Evolutionary conservation across 2,329 filamentous ascomycete species (phyloP).

Genomic region (Microsporum canis): DNA sequence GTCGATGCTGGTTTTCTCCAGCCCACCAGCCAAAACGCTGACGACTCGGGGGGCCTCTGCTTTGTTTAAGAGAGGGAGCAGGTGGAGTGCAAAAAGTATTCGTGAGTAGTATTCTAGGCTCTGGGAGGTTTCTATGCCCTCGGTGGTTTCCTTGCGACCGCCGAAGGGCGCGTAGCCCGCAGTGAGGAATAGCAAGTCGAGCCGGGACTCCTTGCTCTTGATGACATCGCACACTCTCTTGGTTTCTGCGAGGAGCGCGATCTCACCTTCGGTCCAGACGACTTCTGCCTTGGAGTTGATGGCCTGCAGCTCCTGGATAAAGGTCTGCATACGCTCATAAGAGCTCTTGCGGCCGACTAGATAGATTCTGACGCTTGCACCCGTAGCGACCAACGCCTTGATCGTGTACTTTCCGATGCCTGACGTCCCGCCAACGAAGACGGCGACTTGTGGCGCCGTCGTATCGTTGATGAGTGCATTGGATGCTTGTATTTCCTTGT

Average conservation of each 20-base stretch:
- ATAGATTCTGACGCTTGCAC: constrained; percentile 31
- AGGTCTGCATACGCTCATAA: constrained; percentile 20
- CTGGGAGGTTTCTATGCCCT: constrained; percentile 35
- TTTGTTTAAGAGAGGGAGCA: constrained; percentile 32
- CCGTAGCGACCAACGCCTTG: constrained; percentile 27
- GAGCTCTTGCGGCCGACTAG: constrained; percentile 32
- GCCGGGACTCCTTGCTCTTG: constrained; percentile 22
- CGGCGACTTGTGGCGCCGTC: constrained; percentile 24
- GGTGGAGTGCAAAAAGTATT: constrained; percentile 31
- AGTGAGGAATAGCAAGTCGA: constrained; percentile 38
- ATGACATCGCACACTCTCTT: constrained; percentile 13
- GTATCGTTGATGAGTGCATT: constrained; percentile 33
- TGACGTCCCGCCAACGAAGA: constrained; percentile 39
- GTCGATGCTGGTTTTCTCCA: constrained; percentile 21
- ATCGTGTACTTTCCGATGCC: constrained; percentile 38
- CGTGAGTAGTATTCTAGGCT: constrained; percentile 36
- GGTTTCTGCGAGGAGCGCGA: constrained; percentile 37
- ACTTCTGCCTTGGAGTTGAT: constrained; percentile 33
- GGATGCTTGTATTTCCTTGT: constrained; percentile 27
- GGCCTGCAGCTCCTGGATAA: constrained; percentile 29
- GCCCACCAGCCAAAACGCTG: constrained; percentile 26
- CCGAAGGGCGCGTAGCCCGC: constrained; percentile 37
- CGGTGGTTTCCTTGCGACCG: constrained; percentile 28
- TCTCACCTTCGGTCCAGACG: constrained; percentile 35
- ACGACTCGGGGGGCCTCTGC: constrained; percentile 26